Evolutionary conservation across 129 eudicot genomes (phyloP), one percentile per base, ranked within the genome.

Genomic region (Glebionis coronaria): DNA sequence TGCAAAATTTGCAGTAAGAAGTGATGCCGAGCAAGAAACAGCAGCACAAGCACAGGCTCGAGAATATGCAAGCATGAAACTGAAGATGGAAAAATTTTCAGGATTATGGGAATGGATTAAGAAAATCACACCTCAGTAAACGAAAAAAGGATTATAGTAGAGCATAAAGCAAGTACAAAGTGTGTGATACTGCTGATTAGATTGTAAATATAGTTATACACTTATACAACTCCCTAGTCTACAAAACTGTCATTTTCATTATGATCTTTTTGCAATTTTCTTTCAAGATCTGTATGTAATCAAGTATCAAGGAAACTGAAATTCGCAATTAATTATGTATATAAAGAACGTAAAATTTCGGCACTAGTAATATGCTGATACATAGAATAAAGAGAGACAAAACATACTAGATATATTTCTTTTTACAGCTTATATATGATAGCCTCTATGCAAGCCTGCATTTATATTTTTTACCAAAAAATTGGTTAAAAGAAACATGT

Each of bases 41-140:
- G 83, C 62, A 50, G 87, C 90, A 49, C 95, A 84, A 67, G 95
- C 95, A 27, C 54, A 81, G 58, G 95, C 95, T 25, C 81, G 90
- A 63, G 85, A 63, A 70, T 79, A 56, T 38, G 95, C 95, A 15
- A 81, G 85, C 75, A 60, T 65, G 25, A 82, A 78, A 76, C 69
- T 83, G 58, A 58, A 76, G 79, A 81, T 70, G 73, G 83, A 73
- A 28, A 74, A 63, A 12, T 84, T 84, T 55, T 59, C 82, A 21
- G 76, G 82, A 72, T 46, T 83, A 3, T 83, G 87, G 90, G 81
- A 78, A 62, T 83, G 89, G 87, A 56, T 83, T 60, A 83, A 81
- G 70, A 68, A 79, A 12, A 56, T 65, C 29, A 18, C 66, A 6
- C 46, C 65, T 3, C 56, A 35, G 19, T 76, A 73, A 53, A 44